Percentiles rank a stretch among this genome's conserved stretches.
phyloP scores from a whole-genome alignment of 2,329 filamentous ascomycete genomes.

The Fusarium cicatricum region DNA sequence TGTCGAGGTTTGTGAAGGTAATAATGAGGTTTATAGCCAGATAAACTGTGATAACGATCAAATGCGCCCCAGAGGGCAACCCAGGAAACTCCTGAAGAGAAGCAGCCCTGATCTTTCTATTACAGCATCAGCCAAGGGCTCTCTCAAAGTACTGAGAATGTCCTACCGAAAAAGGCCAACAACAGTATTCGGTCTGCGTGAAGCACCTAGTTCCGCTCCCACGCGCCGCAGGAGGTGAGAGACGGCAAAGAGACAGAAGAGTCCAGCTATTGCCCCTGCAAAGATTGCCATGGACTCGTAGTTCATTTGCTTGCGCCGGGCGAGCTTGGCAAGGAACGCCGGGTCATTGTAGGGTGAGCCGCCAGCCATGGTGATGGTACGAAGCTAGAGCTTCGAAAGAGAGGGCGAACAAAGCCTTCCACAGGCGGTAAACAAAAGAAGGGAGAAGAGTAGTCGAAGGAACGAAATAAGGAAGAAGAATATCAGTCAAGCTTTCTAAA shows the following conservation, averaged over 20 bases:
- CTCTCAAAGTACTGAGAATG: neutral
- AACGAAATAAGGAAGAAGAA: neutral
- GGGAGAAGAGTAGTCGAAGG: neutral
- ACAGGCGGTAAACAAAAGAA: neutral
- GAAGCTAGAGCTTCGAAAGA: neutral
- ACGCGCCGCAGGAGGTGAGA: slow-evolving; percentile 24
- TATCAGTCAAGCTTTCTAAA: slow-evolving; percentile 11
- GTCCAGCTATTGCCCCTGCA: slow-evolving; percentile 24
- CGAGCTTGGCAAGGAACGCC: slow-evolving; percentile 34
- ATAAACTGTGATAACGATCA: slow-evolving; percentile 42
- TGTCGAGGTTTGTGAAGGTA: slow-evolving; percentile 47
- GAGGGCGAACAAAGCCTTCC: neutral
- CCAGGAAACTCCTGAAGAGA: slow-evolving; percentile 39
- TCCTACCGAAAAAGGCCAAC: slow-evolving; percentile 32
- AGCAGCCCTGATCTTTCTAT: slow-evolving; percentile 42
- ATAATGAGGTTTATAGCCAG: slow-evolving; percentile 46
- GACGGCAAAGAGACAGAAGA: slow-evolving; percentile 20
- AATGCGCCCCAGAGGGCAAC: slow-evolving; percentile 47
- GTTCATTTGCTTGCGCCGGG: slow-evolving; percentile 38
- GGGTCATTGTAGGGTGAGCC: slow-evolving; percentile 21
- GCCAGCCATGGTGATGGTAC: slow-evolving; percentile 26
- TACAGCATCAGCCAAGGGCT: slow-evolving; percentile 7
- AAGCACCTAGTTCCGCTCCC: slow-evolving; percentile 16
- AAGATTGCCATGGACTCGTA: slow-evolving; percentile 38
- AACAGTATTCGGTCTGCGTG: slow-evolving; percentile 10